phyloP scores from a whole-genome alignment of 805 yeast genomes.

The Lipomyces lipofer region DNA sequence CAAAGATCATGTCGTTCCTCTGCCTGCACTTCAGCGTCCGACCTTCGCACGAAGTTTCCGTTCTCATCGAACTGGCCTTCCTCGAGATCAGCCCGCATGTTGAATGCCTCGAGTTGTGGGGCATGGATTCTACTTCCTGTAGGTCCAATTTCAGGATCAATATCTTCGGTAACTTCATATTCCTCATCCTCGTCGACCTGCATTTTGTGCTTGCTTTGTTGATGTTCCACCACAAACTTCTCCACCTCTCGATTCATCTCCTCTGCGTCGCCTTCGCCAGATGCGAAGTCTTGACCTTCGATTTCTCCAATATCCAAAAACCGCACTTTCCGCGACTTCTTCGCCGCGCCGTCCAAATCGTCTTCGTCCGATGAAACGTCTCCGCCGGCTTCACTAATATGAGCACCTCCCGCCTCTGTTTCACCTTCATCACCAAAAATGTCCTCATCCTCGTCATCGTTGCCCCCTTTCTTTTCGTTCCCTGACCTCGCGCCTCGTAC shows the following conservation, averaged over 20 bases:
- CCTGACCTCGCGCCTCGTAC: slow-evolving; percentile 13
- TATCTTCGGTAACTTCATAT: slow-evolving; percentile 17
- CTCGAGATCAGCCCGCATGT: slow-evolving; percentile 55
- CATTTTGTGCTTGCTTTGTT: background rate
- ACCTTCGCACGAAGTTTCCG: slow-evolving; percentile 56
- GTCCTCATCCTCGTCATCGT: slow-evolving; percentile 41
- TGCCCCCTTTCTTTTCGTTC: slow-evolving; percentile 16
- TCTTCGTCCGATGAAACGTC: slow-evolving; percentile 33
- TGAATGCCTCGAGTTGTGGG: slow-evolving; percentile 63
- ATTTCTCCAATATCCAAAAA: slow-evolving; percentile 44
- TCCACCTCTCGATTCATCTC: slow-evolving; percentile 27
- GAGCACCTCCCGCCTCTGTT: slow-evolving; percentile 29
- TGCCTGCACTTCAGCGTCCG: slow-evolving; percentile 34
- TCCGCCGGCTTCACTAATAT: slow-evolving; percentile 31
- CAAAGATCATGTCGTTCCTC: slow-evolving; percentile 45
- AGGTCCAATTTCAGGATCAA: slow-evolving; percentile 28
- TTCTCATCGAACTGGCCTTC: slow-evolving; percentile 62
- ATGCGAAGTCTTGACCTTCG: slow-evolving; percentile 36
- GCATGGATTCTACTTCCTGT: slow-evolving; percentile 26
- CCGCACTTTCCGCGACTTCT: slow-evolving; percentile 30
- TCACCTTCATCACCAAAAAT: slow-evolving; percentile 21
- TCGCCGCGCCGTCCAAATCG: slow-evolving; percentile 34
- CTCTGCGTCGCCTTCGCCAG: slow-evolving; percentile 11
- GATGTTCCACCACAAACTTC: slow-evolving; percentile 17
- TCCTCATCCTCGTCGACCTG: slow-evolving; percentile 20